phyloP scores from a whole-genome alignment of 2,329 filamentous ascomycete species.

The Xylaria sp. region DNA sequence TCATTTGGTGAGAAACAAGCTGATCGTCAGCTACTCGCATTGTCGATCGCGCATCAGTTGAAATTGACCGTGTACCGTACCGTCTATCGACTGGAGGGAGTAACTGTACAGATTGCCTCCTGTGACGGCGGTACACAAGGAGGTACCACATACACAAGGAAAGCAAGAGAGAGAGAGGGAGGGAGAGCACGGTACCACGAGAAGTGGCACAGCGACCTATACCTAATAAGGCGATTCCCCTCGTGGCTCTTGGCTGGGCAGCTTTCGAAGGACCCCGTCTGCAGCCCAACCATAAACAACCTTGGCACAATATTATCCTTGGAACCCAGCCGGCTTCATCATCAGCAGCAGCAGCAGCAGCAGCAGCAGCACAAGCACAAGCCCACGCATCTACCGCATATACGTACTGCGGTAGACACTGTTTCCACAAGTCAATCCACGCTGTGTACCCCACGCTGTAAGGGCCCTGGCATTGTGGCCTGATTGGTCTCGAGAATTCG shows the following conservation, averaged over 20 bases:
- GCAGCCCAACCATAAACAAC: slow-evolving; percentile 47
- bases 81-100: background rate
- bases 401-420: background rate
- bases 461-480: slow-evolving; percentile 49
- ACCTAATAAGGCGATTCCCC: slow-evolving; percentile 33
- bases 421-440: slow-evolving; percentile 26
- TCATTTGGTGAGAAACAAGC: slow-evolving; percentile 21
- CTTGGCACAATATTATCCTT: slow-evolving; percentile 22
- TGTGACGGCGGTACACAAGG: slow-evolving; percentile 14
- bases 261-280: slow-evolving; percentile 47
- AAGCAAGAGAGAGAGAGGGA: background rate
- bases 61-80: slow-evolving; percentile 13
- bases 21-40: slow-evolving; percentile 35
- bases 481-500: slow-evolving; percentile 36
- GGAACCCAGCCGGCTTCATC: slow-evolving; percentile 19
- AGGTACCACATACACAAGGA: background rate
- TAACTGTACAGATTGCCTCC: background rate
- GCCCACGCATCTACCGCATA: slow-evolving; percentile 21
- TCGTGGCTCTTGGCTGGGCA: slow-evolving; percentile 47
- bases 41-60: slow-evolving; percentile 34
- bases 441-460: slow-evolving; percentile 51
- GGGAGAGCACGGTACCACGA: background rate
- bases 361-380: background rate
- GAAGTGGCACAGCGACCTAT: slow-evolving; percentile 3
- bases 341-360: slow-evolving; percentile 8